These are phyloP conservation scores for Plectosphaerella cucumerina DNA, from an alignment of 2,329 filamentous ascomycete genomes.

Conservation along the genomic window DNA sequence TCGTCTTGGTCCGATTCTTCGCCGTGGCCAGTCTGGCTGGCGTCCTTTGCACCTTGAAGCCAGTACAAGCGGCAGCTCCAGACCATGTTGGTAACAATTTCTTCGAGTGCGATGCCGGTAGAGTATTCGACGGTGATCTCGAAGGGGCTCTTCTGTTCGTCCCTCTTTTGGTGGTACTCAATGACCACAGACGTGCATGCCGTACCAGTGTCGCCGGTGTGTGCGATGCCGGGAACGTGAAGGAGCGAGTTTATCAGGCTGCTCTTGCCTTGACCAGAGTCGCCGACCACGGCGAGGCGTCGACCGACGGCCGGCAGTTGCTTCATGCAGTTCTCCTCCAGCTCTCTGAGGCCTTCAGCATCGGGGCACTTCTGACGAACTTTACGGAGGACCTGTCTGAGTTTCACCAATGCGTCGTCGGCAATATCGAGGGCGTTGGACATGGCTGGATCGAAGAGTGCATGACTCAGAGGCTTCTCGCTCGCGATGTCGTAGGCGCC, in stretches of 20 bases:
- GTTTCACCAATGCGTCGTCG: no score
- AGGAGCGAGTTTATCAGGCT: slow-evolving; percentile 30
- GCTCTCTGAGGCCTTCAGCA: no score
- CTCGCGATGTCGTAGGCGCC: no score
- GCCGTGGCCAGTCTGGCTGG: not conserved
- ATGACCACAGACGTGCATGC: slow-evolving; percentile 29
- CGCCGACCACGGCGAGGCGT: slow-evolving; percentile 8
- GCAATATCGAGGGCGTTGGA: no score
- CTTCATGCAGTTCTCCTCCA: no score
- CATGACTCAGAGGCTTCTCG: no score
- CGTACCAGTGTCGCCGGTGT: slow-evolving; percentile 23
- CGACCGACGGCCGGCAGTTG: no score
- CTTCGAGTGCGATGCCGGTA: slow-evolving; percentile 17
- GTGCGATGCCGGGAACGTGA: slow-evolving; percentile 21
- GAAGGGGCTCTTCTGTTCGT: slow-evolving; percentile 18
- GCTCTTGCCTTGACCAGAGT: slow-evolving; percentile 22
- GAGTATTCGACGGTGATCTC: slow-evolving; percentile 28
- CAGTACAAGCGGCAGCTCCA: slow-evolving; percentile 26
- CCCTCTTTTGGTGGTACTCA: slow-evolving; percentile 25
- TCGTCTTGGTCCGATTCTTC: slow-evolving; percentile 15
- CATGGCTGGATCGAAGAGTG: no score
- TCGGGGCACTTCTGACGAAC: no score
- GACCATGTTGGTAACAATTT: slow-evolving; percentile 23
- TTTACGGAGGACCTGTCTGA: no score
- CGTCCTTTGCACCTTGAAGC: slow-evolving; percentile 15